Percentiles rank a stretch among this genome's conserved stretches.
Conservation (phyloP, 345 rosid genomes). For the Hirschfeldia incana region DNA sequence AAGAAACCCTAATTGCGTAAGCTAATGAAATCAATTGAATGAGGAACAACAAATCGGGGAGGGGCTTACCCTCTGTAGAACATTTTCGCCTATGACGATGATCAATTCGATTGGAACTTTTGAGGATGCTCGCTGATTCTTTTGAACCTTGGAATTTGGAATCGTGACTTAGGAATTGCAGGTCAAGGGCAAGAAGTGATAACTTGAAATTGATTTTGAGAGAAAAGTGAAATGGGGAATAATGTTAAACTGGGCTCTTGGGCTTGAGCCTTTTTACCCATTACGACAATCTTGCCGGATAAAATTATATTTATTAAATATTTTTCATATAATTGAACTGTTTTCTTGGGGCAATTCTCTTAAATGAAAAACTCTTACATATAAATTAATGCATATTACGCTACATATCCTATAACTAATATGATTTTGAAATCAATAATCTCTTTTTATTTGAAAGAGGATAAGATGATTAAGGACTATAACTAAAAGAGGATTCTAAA, state of each 20-base stretch:
- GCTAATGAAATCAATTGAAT: slow-evolving; percentile 12
- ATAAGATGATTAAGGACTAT: background rate
- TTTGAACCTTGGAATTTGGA: slow-evolving; percentile 23
- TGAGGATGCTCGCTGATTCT: slow-evolving; percentile 10
- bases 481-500: background rate
- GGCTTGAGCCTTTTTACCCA: background rate
- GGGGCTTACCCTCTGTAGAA: slow-evolving; percentile 42
- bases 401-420: too few relatives aligned
- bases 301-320: too few relatives aligned
- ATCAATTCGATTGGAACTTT: slow-evolving; percentile 18
- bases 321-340: too few relatives aligned
- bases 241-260: slow-evolving; percentile 10
- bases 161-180: slow-evolving; percentile 14
- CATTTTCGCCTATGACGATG: slow-evolving; percentile 22
- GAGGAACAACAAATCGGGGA: background rate
- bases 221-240: background rate
- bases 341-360: too few relatives aligned
- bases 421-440: too few relatives aligned
- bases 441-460: background rate
- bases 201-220: background rate
- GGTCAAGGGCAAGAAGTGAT: slow-evolving; percentile 14
- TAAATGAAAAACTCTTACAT: too few relatives aligned
- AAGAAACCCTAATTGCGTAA: slow-evolving; percentile 30
- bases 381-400: too few relatives aligned
- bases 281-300: too few relatives aligned